A percentile compares a stretch with the other conserved stretches of the same genome.
These are phyloP conservation scores for Monilinia vaccinii-corymbosi DNA, from an alignment of 2,329 filamentous ascomycete genomes.

Conservation along the genomic window DNA sequence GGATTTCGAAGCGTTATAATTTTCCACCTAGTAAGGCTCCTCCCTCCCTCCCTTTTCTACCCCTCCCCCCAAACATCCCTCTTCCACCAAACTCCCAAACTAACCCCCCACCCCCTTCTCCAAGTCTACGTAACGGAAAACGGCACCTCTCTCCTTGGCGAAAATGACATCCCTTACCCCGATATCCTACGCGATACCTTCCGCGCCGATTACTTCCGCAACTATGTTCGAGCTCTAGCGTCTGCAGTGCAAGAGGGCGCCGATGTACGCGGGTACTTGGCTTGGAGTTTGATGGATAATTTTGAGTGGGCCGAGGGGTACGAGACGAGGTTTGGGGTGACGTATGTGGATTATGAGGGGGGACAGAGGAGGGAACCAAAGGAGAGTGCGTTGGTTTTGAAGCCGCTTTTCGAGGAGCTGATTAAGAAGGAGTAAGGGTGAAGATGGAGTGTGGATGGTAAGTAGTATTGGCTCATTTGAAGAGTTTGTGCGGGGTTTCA, in stretches of 20 bases:
- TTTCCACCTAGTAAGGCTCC: slow-evolving; percentile 2
- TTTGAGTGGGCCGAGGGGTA: slow-evolving; percentile 64
- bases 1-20: slow-evolving; percentile 69
- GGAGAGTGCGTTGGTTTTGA: slow-evolving; percentile 69
- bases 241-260: slow-evolving; percentile 68
- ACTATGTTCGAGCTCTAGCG: slow-evolving; percentile 69
- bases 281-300: slow-evolving; percentile 74
- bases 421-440: slow-evolving; percentile 47
- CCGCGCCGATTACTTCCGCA: slow-evolving; percentile 68
- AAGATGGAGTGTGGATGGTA: background rate
- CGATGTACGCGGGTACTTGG: slow-evolving; percentile 71
- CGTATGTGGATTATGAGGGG: slow-evolving; percentile 72
- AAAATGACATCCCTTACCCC: slow-evolving; percentile 64
- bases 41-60: background rate
- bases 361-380: slow-evolving; percentile 74
- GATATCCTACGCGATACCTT: slow-evolving; percentile 74
- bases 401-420: slow-evolving; percentile 60
- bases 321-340: slow-evolving; percentile 76
- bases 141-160: slow-evolving; percentile 73
- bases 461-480: background rate
- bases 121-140: slow-evolving; percentile 71
- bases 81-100: background rate
- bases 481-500: background rate
- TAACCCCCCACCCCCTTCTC: background rate
- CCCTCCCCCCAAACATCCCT: background rate